These are phyloP conservation scores for Calocera cornea DNA, from an alignment of 768 basidiomycete species.

Conservation along the genomic window DNA sequence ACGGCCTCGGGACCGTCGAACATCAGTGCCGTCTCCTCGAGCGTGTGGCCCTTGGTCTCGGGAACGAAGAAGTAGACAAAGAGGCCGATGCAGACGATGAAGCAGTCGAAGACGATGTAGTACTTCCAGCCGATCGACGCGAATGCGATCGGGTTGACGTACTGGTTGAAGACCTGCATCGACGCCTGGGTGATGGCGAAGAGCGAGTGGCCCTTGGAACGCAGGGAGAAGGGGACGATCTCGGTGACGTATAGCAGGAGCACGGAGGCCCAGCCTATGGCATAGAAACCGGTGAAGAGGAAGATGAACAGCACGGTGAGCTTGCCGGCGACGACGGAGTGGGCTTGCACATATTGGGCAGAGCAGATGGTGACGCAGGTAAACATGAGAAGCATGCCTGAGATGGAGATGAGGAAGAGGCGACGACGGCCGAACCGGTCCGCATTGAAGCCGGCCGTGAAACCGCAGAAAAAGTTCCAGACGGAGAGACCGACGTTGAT, in stretches of 20 bases:
- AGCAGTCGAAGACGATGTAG: constrained; percentile 19
- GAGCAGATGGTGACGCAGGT: constrained; percentile 17
- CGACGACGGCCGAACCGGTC: constrained; percentile 21
- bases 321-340: constrained; percentile 12
- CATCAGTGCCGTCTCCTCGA: constrained; percentile 22
- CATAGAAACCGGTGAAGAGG: constrained; percentile 12
- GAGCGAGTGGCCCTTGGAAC: constrained; percentile 10
- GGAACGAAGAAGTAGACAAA: constrained; percentile 15
- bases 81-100: constrained; percentile 12
- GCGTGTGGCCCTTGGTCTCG: constrained; percentile 22
- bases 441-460: constrained; percentile 18
- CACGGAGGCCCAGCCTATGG: background rate
- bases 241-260: constrained; percentile 9
- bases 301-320: constrained; percentile 24
- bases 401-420: constrained; percentile 18
- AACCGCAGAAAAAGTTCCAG: constrained; percentile 14
- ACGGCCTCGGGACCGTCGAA: constrained; percentile 19
- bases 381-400: constrained; percentile 17
- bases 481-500: constrained; percentile 17
- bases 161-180: constrained; percentile 14
- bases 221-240: constrained; percentile 11
- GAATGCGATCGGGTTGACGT: constrained; percentile 20
- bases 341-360: constrained; percentile 16
- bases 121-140: constrained; percentile 21
- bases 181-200: constrained; percentile 8